Percentiles rank a stretch among this genome's conserved stretches.
These are phyloP conservation scores for Alternaria conjuncta DNA, from an alignment of 2,329 filamentous ascomycete genomes.

Conservation along the genomic window DNA sequence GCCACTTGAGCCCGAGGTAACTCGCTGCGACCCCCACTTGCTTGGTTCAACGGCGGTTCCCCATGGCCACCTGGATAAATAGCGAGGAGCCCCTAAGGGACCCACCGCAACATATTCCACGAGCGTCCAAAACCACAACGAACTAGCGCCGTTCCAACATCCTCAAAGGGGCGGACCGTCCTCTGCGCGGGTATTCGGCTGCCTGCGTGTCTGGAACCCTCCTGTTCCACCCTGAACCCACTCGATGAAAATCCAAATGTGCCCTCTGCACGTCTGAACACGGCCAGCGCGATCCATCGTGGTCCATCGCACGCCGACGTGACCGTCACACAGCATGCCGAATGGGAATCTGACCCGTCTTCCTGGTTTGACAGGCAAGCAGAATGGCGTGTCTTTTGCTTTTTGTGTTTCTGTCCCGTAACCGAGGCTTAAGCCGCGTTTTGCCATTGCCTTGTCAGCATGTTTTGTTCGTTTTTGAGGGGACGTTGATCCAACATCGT, in stretches of 20 bases:
- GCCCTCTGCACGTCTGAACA: conserved; percentile 1
- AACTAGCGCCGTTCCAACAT: not conserved
- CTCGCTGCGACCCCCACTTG: not conserved
- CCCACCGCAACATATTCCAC: conserved; percentile 3
- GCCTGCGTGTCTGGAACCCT: not conserved
- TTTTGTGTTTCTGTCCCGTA: conserved; percentile 1
- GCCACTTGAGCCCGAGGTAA: not conserved
- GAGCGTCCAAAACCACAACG: not conserved
- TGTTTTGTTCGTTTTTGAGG: not conserved
- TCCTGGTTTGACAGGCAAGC: conserved; percentile 20
- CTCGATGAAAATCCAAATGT: conserved; percentile 1
- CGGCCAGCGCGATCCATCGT: conserved; percentile 1
- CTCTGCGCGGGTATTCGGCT: not conserved
- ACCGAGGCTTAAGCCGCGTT: conserved; percentile 2
- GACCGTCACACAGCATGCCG: conserved; percentile 7
- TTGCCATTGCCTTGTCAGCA: conserved; percentile 3
- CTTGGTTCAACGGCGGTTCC: not conserved
- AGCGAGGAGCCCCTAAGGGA: not conserved
- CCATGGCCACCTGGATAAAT: conserved; percentile 2
- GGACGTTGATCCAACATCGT: not conserved
- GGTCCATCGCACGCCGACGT: conserved; percentile 5
- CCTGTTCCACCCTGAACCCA: conserved; percentile 3
- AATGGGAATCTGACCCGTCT: conserved; percentile 24
- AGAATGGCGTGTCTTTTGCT: conserved; percentile 1
- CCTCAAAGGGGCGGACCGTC: not conserved